Base-by-base conservation (phyloP, 2,329 filamentous ascomycete species). In the Lasiodiplodia sp. region DNA sequence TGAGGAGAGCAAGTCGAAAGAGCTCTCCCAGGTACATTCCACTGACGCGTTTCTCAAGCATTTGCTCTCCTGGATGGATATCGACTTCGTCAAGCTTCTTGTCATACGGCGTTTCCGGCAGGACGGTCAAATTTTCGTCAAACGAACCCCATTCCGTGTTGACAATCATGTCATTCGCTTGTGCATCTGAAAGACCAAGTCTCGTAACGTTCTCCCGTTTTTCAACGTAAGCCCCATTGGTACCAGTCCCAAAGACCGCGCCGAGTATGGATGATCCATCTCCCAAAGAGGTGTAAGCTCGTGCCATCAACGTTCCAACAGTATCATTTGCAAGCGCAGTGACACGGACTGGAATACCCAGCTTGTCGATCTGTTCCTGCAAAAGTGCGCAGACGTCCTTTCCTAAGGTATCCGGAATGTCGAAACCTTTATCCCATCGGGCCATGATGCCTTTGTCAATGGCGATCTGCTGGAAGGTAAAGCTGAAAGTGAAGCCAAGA, bases 1-100 rank as follows among this genome's bases (percentile, higher is more conserved):
- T 86, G 58, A 96, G 79, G 23, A 97, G 82, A 18, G 90, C 89
- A 53, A 93, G 86, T 66, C 96, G 91, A 66, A 97, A 86, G 71
- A 98, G 94, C 80, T 99, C 96, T 67, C 96, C 96, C 56, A 99
- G 82, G 83, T 97, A 99, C 95, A 98, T 98, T 78, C 96, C 96
- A 0, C 93, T 97, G 16, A 99, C 91, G 55, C 95, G 92, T 86
- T 99, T 99, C 84, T 99, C 96, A 77, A 98, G 98, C 92, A 98
- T 97, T 25, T 83, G 81, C 69, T 83, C 79, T 38, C 81, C 82
- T 8, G 82, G 82, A 28, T 81, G 77, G 4, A 82, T 82, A n/a
- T 77, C 80, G 67, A 81, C 78, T 55, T 77, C 76, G 75, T 84
- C 81, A 69, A 83, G 80, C 62, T 79, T 76, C 69, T 78, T 70